Evolutionary conservation across 805 yeast genomes (phyloP).

Genomic region (Metschnikowia santaceciliae): DNA sequence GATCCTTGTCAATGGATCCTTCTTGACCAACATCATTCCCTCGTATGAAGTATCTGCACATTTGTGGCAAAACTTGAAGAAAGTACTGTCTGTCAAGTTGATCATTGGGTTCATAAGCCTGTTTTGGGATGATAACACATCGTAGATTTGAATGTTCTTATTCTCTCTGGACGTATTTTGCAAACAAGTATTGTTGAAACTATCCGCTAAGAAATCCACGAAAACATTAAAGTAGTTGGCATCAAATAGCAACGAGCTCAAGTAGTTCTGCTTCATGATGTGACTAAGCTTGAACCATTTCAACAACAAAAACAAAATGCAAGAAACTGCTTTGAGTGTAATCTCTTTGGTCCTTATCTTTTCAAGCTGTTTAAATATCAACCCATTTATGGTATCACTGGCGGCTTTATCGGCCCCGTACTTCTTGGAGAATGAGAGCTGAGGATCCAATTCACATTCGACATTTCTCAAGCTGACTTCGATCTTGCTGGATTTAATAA

Average conservation of each 20-base stretch:
- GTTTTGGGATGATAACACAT: constrained; percentile 33
- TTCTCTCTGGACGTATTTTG: constrained; percentile 20
- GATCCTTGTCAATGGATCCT: constrained; percentile 24
- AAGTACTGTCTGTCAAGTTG: constrained; percentile 28
- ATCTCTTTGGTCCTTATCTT: constrained; percentile 58
- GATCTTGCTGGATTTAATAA: constrained; percentile 50
- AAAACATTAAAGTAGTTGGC: constrained; percentile 46
- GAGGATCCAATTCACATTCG: constrained; percentile 34
- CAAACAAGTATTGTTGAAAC: constrained; percentile 34
- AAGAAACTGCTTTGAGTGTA: constrained; percentile 54
- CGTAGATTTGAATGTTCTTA: constrained; percentile 26
- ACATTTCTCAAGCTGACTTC: constrained; percentile 34
- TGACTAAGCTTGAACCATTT: constrained; percentile 82
- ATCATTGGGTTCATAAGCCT: constrained; percentile 38
- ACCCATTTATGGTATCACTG: constrained; percentile 7
- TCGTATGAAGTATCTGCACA: constrained; percentile 1
- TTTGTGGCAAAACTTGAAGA: constrained; percentile 35
- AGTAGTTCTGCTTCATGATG: constrained; percentile 71
- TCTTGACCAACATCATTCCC: constrained; percentile 28
- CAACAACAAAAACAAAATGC: constrained; percentile 48
- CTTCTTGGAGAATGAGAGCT: constrained; percentile 23
- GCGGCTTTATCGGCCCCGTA: constrained; percentile 11
- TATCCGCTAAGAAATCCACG: constrained; percentile 31
- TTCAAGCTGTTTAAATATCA: constrained; percentile 46
- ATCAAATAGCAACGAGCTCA: constrained; percentile 71